Conservation (phyloP, 495 filamentous ascomycete species). For the Amniculicola lignicola region DNA sequence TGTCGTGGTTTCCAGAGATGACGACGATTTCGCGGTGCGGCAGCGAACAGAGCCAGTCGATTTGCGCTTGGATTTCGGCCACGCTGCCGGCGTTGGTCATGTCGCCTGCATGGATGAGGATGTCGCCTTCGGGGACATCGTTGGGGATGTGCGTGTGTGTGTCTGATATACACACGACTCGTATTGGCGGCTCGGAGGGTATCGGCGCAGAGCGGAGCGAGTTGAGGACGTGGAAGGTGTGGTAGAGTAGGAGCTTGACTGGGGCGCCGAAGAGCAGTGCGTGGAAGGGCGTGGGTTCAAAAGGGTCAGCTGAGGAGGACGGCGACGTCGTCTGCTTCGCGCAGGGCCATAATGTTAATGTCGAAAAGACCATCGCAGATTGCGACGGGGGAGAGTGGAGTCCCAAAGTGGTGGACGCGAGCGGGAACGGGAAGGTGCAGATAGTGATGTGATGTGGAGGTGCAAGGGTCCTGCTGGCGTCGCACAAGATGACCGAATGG, state of each 20-base stretch:
- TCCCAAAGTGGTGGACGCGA: background rate
- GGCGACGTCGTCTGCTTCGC: background rate
- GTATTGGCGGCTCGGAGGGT: conserved; percentile 56
- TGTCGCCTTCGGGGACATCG: conserved; percentile 70
- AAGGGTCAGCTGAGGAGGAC: conserved; percentile 32
- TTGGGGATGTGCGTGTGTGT: conserved; percentile 65
- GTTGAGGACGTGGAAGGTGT: conserved; percentile 60
- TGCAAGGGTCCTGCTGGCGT: no score
- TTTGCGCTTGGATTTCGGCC: conserved; percentile 67
- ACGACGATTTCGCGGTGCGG: conserved; percentile 77
- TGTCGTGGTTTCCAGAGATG: conserved; percentile 88
- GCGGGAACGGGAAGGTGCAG: background rate
- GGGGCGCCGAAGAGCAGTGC: conserved; percentile 53
- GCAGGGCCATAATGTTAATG: conserved; percentile 16
- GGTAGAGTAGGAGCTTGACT: conserved; percentile 45
- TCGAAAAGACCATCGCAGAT: conserved; percentile 22
- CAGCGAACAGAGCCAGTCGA: conserved; percentile 73
- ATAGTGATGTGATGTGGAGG: background rate
- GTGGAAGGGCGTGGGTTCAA: conserved; percentile 52
- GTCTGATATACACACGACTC: conserved; percentile 86
- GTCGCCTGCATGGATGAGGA: conserved; percentile 89
- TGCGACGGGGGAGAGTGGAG: background rate
- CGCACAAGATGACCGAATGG: no score
- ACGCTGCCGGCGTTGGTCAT: conserved; percentile 69
- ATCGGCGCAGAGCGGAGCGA: conserved; percentile 38